Evolutionary conservation across 78 protist genomes (phyloP), one percentile per base, ranked within the genome.

Genomic region (Chrysochromulina parva): DNA sequence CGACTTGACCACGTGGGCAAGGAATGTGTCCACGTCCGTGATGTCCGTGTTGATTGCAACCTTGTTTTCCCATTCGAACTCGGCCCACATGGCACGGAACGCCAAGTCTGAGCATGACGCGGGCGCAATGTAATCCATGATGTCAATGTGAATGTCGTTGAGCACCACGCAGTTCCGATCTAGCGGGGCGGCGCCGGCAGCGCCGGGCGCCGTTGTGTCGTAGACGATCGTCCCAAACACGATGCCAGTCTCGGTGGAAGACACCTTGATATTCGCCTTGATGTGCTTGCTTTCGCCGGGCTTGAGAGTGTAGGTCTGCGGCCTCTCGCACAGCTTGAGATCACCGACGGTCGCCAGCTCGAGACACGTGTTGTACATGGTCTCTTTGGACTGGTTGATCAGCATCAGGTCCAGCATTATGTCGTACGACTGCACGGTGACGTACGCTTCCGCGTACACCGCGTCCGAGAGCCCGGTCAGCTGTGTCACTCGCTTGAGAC

Each of bases 11-110:
- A 98, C 93, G 96, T 96, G 97, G 59, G 94, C 88, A n/a, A 97
- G 92, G 94, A 91, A 98, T 88, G 67, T 94, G 53, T 59, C 54
- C 50, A 97, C 90, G 80, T 92, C 95, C 28, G 80, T 87, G 73
- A 94, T 91, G 66, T 80, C 76, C n/a, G 96, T 95, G 90, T 92
- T 92, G 65, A 92, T 86, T 48, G 94, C 85, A 0, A 92, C 93
- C 95, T 96, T 95, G 97, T 98, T 98, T 94, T 98, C 99, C 99
- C 99, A 98, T 89, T 97, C 99, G 62, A 98, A 98, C 92, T 97
- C 99, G 57, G 95, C 93, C 99, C 99, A 98, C 98, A 97, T 98
- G 16, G 67, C 19, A 28, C 99, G 92, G 95, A 98, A 98, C 50
- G 93, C 81, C 24, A 60, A 65, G 67, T 94, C 97, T 2, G 96